phyloP scores from a whole-genome alignment of 2,329 filamentous ascomycete genomes.

The Epichloe hybrida region DNA sequence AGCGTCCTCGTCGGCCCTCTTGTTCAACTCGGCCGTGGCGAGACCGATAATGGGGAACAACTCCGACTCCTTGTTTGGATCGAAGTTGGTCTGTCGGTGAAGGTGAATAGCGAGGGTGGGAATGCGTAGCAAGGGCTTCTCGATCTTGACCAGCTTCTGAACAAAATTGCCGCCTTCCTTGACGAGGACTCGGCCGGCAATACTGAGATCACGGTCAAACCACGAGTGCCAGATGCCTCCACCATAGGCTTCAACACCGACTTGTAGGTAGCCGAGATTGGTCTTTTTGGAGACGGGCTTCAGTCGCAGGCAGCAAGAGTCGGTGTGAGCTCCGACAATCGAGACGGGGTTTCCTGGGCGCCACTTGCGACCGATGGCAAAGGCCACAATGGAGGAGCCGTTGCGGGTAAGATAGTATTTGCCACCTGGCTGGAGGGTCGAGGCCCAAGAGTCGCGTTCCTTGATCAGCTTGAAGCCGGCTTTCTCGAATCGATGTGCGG shows the following conservation, averaged over 20 bases:
- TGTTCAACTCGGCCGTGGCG: constrained; percentile 76
- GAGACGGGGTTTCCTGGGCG: constrained; percentile 78
- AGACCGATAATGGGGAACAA: constrained; percentile 87
- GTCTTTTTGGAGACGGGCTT: constrained; percentile 91
- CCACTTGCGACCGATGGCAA: constrained; percentile 85
- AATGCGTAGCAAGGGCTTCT: constrained; percentile 80
- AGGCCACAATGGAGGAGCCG: constrained; percentile 81
- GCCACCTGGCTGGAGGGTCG: constrained; percentile 66
- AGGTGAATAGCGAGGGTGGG: constrained; percentile 92
- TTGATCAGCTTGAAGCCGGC: constrained; percentile 81
- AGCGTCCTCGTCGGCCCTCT: constrained; percentile 42
- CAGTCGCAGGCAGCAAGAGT: constrained; percentile 80
- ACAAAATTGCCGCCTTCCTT: constrained; percentile 58
- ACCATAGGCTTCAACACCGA: constrained; percentile 93
- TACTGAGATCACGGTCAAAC: constrained; percentile 90
- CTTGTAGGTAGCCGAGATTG: constrained; percentile 76
- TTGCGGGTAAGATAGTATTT: constrained; percentile 97
- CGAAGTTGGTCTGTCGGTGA: constrained; percentile 70
- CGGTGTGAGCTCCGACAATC: constrained; percentile 93
- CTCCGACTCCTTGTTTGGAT: constrained; percentile 95
- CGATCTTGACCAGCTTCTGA: constrained; percentile 79
- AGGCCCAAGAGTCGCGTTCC: constrained; percentile 82
- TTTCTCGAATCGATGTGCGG: constrained; percentile 60
- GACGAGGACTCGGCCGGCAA: constrained; percentile 81
- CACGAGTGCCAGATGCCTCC: constrained; percentile 96